Evolutionary conservation across 805 yeast genomes (phyloP), one percentile per base, ranked within the genome.

Genomic region (Metschnikowia dekortorum): DNA sequence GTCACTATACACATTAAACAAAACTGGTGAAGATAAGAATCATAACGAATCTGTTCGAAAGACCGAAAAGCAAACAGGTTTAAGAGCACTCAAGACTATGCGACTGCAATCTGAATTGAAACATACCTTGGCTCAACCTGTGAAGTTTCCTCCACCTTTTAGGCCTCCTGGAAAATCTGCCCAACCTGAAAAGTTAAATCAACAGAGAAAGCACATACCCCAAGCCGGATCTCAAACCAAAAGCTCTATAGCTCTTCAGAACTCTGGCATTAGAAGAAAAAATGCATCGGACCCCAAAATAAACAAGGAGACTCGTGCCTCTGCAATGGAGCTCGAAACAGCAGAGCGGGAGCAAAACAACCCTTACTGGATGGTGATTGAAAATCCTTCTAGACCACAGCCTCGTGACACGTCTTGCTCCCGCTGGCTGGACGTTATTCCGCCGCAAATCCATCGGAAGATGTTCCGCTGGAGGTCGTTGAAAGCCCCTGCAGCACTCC

Each of bases 401-500:
- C 16, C 33, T 11, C 14, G 32, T 1, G 34, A 45, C 26, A 47
- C 49, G 4, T 48, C 52, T 7, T 44, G 47, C 32, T 76, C 80
- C 6, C 79, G 96, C 51, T 94, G 99, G 99, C 84, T 84, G 49
- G 89, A 87, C 66, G 96, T 90, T 1, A 89, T 89, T 58, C 96
- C 98, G 0, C 78, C 79, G 11, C 79, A 80, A 39, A 82, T 84
- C 13, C 81, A 78, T 47, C 73, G 87, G 48, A 80, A 81, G 58
- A 72, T 84, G 13, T 84, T 91, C 46, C 91, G 91, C 62, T 94
- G 99, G 99, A 80, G 89, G 47, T 91, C 98, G 0, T 75, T 95
- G 47, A 85, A 90, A 11, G 82, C 97, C 0, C 99, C 99, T 0
- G 97, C 98, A 0, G 85, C 96, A 6, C 71, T 94, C 28, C 99